Evolutionary conservation across 2,329 filamentous ascomycete species (phyloP), one percentile per base, ranked within the genome.

Genomic region (Aspergillus puulaauensis): DNA sequence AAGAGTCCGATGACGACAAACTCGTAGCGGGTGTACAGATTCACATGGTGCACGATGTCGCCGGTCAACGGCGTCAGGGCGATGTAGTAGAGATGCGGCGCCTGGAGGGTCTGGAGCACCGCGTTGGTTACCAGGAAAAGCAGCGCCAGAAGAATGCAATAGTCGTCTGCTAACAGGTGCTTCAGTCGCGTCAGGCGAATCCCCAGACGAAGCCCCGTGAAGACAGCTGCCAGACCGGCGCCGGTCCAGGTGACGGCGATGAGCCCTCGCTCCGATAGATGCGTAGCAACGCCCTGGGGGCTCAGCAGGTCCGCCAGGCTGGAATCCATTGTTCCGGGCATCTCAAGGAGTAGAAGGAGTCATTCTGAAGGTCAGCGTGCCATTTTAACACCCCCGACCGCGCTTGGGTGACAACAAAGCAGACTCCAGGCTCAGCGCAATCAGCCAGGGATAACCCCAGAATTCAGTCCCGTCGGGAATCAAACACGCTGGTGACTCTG

Each of bases 1-100:
- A 66, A 66, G n/a, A 65, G 43, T 1, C 60, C 64, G 19, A 65
- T 65, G 15, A 66, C 64, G 9, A 56, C 58, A 23, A 66, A 66
- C 40, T 60, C 57, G 23, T 61, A 61, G 15, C 54, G 57, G 4
- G 55, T 47, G 41, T 66, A 66, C 31, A 31, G 8, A 11, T 44
- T 47, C 9, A 55, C 56, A 41, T 65, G 64, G 24, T 61, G 21
- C 4, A 51, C 40, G 6, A 66, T 60, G 11, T 65, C 57, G 12
- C 49, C 39, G 1, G 51, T 56, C 7, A 51, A 51, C 6, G 52
- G 55, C 15, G 52, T 58, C 15, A 64, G 43, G 4, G 50, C 39
- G 11, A 62, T 58, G 39, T 63, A 65, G n/a, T 65, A 66, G 9
- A 65, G 57, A 43, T 61, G 60, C 1, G 63, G 64, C 17, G 61